Conservation (phyloP, 2,329 filamentous ascomycete genomes). For the Fonsecaea erecta region DNA sequence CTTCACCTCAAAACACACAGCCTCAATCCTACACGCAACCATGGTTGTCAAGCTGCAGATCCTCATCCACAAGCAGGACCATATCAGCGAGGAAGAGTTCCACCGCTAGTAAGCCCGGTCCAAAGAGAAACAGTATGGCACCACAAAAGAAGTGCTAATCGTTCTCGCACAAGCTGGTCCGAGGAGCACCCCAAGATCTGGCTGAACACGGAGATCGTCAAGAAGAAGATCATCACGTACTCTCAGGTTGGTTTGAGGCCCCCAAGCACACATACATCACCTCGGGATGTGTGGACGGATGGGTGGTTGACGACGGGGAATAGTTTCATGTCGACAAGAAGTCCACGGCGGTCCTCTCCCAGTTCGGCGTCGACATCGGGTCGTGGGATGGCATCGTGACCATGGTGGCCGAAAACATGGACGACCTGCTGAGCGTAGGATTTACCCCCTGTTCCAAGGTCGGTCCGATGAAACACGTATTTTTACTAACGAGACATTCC, state of each 20-base stretch:
- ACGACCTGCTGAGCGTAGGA: conserved; percentile 4
- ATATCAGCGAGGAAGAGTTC: conserved; percentile 3
- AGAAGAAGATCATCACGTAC: conserved; percentile 3
- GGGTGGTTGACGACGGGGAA: neutral
- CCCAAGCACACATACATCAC: neutral
- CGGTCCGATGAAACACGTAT: neutral
- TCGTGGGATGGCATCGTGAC: neutral
- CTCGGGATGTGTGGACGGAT: neutral
- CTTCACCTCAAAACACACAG: neutral
- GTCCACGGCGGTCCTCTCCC: neutral
- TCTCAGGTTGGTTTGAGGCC: neutral
- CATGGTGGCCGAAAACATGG: conserved; percentile 6
- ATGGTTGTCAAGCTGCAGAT: neutral
- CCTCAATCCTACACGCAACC: neutral
- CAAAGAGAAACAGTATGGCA: too few species aligned
- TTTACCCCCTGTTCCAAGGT: neutral
- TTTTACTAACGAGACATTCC: neutral
- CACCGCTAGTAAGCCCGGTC: conserved; percentile 2
- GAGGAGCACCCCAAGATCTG: conserved; percentile 2
- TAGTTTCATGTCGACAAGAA: conserved; percentile 4
- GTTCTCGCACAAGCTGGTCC: neutral
- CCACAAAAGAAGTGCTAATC: neutral
- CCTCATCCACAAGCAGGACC: conserved; percentile 7
- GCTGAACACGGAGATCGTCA: neutral
- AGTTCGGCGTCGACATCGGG: neutral